phyloP scores from a whole-genome alignment of 1,284 basidiomycete species.

The Neonothopanus nambi region DNA sequence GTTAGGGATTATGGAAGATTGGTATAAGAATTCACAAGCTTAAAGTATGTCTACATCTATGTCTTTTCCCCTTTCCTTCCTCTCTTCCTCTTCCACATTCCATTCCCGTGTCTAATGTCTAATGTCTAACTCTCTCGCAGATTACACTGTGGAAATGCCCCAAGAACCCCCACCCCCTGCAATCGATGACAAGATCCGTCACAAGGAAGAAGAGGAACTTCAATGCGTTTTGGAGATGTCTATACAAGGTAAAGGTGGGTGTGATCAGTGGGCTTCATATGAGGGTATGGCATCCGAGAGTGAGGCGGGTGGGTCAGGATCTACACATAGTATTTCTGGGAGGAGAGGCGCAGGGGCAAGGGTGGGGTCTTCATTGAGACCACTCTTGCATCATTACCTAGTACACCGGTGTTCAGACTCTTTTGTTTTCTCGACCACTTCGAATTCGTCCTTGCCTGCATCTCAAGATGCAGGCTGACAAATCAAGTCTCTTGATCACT shows the following conservation, averaged over 20 bases:
- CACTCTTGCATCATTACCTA: no score
- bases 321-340: constrained; percentile 10
- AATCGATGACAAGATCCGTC: constrained; percentile 79
- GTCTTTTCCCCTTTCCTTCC: constrained; percentile 12
- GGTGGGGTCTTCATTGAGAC: no score
- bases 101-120: constrained; percentile 67
- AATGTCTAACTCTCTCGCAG: no score
- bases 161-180: no score
- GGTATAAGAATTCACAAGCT: constrained; percentile 77
- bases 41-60: constrained; percentile 63
- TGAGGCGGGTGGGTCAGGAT: constrained; percentile 16
- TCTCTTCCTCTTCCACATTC: constrained; percentile 38
- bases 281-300: constrained; percentile 20
- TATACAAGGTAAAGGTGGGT: constrained; percentile 84
- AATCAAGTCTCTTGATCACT: no score
- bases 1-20: constrained; percentile 90
- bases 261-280: no score
- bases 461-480: no score
- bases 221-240: constrained; percentile 89
- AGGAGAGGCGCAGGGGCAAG: constrained; percentile 13
- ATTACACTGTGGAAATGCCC: no score
- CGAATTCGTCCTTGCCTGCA: no score
- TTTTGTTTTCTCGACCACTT: no score
- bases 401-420: no score
- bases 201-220: constrained; percentile 90